Evolutionary conservation across 768 basidiomycete genomes (phyloP), one percentile per base, ranked within the genome.

Genomic region (Podaxis mareebaensis): DNA sequence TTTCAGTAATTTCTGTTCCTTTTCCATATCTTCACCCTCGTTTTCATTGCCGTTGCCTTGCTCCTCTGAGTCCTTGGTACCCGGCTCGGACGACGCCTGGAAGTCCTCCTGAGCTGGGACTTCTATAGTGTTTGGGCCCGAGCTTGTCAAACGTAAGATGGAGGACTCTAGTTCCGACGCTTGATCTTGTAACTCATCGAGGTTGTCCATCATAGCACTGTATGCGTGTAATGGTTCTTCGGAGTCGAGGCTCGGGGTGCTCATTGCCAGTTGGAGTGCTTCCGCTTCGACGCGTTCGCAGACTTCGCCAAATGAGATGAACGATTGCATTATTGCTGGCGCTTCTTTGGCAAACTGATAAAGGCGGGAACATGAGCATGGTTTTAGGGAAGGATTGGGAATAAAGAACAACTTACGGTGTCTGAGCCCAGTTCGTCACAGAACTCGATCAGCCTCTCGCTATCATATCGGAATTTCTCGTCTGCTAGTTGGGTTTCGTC

Each of bases 271-370:
- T 49, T 79, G 69, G 6, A 84, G 68, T 3, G 82, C 80, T 60
- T 81, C 79, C 3, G 71, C 71, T 68, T 83, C 80, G 8, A 78
- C 67, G 3, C 71, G 69, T 12, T 75, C 69, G 61, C 80, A 84
- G 0, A 73, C 72, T 38, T 82, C 79, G 3, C 81, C 83, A 67
- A 84, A 80, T 0, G 76, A 68, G 17, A 81, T 73, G 66, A 84
- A 85, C 0, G 72, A 66, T 64, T 83, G 78, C 75, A 85, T 83
- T n/a, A 83, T 72, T 0, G 69, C 70, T 20, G 84, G 83, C 0
- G 81, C 81, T n/a, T 74, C 74, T 61, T 76, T 76, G 4, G 75
- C 71, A 59, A 83, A 77, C 82, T 83, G 60, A 0, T 20, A 36
- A 39, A 42, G 17, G 15, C 7, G 20, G 6, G 13, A 33, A 13